Evolutionary conservation across 345 rosid genomes (phyloP), one percentile per base, ranked within the genome.

Genomic region (Citrus trifoliata): DNA sequence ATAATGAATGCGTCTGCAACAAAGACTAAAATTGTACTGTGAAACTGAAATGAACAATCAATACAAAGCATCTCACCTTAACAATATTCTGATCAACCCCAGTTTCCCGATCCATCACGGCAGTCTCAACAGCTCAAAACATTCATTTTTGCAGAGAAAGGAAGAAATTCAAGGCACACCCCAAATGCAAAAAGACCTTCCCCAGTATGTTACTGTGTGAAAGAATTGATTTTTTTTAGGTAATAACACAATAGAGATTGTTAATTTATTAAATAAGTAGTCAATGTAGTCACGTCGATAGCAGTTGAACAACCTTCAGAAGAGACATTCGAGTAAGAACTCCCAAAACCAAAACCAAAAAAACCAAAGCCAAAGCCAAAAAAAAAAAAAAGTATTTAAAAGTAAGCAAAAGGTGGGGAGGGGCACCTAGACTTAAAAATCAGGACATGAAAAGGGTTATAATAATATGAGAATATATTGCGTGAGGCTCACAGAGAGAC

Each of bases 81-180:
- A 75, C 70, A 48, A 21, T 78, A 53, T 88, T 87, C 46, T 77
- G 90, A 79, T 70, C 72, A 76, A 62, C 64, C 69, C 91, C 88
- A 67, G 85, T 68, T 80, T 93, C 94, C 77, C 79, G 87, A 85
- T 95, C 97, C 98, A 95, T 93, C 79, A 75, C 65, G 37, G 73
- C 61, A 76, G 51, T 27, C 60, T 88, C 81, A 87, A 46, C 77
- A 73, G 68, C 38, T 61, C 46, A 67, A 75, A 27, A 82, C 71
- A 68, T 76, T 82, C 87, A 86, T 87, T 77, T 53, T 79, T 63
- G 25, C 82, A 13, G 42, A 37, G 48, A 79, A 42, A 22, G 70
- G 33, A 48, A 81, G 73, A 70, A 58, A 83, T 62, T 85, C 69
- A 84, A 80, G 7, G 62, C 67, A 28, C 32, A 77, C 77, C 83